Percentiles rank a stretch among this genome's conserved stretches.
Conservation (phyloP, 129 eudicot genomes). For the Chrysanthemum lavandulifolium region DNA sequence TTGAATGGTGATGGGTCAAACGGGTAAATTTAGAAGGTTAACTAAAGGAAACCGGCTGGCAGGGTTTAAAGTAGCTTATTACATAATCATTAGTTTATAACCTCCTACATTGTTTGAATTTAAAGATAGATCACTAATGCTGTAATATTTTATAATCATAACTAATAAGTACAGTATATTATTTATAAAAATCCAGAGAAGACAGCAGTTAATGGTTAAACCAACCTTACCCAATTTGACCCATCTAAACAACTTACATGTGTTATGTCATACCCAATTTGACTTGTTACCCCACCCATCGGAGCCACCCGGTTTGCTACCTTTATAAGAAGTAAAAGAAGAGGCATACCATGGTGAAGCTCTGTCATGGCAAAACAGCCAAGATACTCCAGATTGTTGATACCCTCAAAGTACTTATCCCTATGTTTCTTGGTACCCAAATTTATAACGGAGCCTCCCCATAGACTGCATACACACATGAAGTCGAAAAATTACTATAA, state of each 20-base stretch:
- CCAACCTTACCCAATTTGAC: background rate
- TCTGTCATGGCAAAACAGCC: constrained; percentile 99
- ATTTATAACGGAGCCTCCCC: constrained; percentile 96
- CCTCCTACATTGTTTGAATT: no score
- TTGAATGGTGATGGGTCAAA: background rate
- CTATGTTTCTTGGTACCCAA: constrained; percentile 93
- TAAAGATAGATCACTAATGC: background rate
- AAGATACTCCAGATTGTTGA: constrained; percentile 79
- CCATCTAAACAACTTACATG: background rate
- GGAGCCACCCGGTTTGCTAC: background rate
- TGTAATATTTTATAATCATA: background rate
- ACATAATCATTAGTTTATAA: background rate
- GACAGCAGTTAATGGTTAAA: background rate
- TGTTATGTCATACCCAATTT: background rate
- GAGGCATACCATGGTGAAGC: constrained; percentile 86
- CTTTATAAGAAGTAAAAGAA: constrained; percentile 1
- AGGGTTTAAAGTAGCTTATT: background rate
- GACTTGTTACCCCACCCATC: background rate
- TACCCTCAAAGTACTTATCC: constrained; percentile 86
- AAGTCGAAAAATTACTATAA: background rate
- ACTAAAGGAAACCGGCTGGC: constrained; percentile 1
- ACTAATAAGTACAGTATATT: background rate
- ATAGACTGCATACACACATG: constrained; percentile 47
- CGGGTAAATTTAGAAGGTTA: background rate
- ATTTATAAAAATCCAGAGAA: background rate